A percentile compares a stretch with the other conserved stretches of the same genome.
Conservation (phyloP, 2,329 filamentous ascomycete species). For the Penicillium nordicum region DNA sequence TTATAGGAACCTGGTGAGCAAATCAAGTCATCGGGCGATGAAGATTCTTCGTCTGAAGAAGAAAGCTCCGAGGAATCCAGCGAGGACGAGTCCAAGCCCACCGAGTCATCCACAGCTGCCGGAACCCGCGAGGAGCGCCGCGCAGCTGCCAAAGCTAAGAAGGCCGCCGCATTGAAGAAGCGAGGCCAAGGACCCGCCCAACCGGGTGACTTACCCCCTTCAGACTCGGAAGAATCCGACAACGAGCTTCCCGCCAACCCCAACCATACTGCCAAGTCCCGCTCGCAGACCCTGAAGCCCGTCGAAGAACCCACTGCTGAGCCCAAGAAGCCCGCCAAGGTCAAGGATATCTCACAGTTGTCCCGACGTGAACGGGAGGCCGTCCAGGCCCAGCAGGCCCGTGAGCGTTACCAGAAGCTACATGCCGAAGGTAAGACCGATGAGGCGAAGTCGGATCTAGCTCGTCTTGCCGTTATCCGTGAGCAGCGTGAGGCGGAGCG, state of each 20-base stretch:
- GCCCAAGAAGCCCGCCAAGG: conserved; percentile 38
- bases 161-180: conserved; percentile 79
- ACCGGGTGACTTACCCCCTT: conserved; percentile 80
- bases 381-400: conserved; percentile 78
- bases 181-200: conserved; percentile 69
- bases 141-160: conserved; percentile 82
- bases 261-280: conserved; percentile 69
- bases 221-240: conserved; percentile 54
- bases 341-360: conserved; percentile 53
- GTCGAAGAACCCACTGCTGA: conserved; percentile 56
- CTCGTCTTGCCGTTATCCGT: conserved; percentile 73
- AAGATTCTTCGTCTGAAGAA: conserved; percentile 46
- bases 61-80: conserved; percentile 49
- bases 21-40: conserved; percentile 46
- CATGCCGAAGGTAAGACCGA: conserved; percentile 96
- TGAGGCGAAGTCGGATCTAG: conserved; percentile 85
- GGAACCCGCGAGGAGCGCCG: conserved; percentile 84
- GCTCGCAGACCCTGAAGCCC: conserved; percentile 66
- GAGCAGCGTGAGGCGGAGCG: conserved; percentile 84
- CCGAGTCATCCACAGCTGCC: conserved; percentile 42
- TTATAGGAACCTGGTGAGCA: conserved; percentile 37
- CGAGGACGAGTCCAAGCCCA: conserved; percentile 44
- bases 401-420: conserved; percentile 85
- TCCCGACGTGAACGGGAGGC: conserved; percentile 71
- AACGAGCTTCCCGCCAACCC: conserved; percentile 70